Conservation (phyloP, 2,329 filamentous ascomycete species). For the Malbranchea zuffiana region DNA sequence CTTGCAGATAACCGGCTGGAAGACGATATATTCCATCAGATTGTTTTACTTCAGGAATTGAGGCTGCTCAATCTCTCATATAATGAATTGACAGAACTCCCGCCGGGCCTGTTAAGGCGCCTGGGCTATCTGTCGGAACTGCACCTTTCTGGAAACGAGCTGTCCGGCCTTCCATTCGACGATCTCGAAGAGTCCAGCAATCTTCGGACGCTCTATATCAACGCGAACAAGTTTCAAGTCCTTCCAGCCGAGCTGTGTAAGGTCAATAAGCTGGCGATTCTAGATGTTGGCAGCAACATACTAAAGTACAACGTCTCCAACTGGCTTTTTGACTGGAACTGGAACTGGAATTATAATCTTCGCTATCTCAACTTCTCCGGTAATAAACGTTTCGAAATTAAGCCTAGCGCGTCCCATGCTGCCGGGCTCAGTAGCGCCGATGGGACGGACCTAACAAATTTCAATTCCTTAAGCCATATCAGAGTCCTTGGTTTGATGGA, state of each 20-base stretch:
- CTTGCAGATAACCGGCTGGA: conserved; percentile 89
- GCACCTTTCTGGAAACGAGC: conserved; percentile 88
- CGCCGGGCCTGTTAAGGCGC: conserved; percentile 72
- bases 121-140: conserved; percentile 87
- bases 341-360: conserved; percentile 94
- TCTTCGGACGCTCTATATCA: conserved; percentile 84
- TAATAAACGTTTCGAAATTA: conserved; percentile 91
- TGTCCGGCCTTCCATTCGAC: conserved; percentile 83
- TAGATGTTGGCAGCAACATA: conserved; percentile 90
- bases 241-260: conserved; percentile 90
- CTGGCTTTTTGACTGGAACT: conserved; percentile 99
- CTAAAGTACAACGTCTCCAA: conserved; percentile 99
- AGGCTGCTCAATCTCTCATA: conserved; percentile 88
- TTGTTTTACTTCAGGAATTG: conserved; percentile 70
- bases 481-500: conserved; percentile 92
- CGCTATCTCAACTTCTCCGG: conserved; percentile 93
- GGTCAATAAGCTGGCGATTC: conserved; percentile 77
- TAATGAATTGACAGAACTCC: conserved; percentile 87
- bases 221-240: conserved; percentile 95
- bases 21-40: conserved; percentile 89
- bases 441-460: conserved; percentile 73
- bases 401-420: conserved; percentile 48
- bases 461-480: conserved; percentile 71
- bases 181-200: conserved; percentile 84
- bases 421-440: conserved; percentile 39